Evolutionary conservation across 441 rosid genomes (phyloP).

Genomic region (Theobroma grandiflorum): DNA sequence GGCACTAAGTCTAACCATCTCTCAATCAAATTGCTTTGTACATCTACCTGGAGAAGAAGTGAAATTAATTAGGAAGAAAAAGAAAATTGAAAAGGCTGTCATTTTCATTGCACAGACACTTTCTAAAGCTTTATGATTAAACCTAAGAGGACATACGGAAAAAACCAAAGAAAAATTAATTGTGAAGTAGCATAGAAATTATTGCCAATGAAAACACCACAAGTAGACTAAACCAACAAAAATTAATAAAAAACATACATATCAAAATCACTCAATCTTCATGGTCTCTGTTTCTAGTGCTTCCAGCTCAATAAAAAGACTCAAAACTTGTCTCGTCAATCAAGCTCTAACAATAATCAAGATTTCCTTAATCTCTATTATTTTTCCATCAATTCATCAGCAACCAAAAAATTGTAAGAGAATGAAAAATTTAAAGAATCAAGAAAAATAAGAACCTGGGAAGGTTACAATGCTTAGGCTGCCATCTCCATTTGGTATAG

Average conservation of each 20-base stretch:
- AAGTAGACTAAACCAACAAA: constrained; percentile 7
- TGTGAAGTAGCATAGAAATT: background rate
- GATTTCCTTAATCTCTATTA: background rate
- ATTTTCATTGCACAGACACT: background rate
- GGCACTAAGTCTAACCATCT: background rate
- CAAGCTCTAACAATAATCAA: background rate
- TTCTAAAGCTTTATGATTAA: constrained; percentile 10
- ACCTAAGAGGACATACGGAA: background rate
- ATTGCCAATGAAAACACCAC: background rate
- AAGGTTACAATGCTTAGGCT: constrained; percentile 82
- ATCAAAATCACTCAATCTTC: constrained; percentile 15
- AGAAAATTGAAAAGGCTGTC: background rate
- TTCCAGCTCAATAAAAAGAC: background rate
- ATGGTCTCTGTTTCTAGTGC: background rate
- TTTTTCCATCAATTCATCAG: constrained; percentile 13
- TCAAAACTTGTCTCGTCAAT: background rate
- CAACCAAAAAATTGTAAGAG: constrained; percentile 22
- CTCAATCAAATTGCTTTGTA: background rate
- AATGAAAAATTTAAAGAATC: background rate
- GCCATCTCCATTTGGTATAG: constrained; percentile 99
- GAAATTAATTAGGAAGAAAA: constrained; percentile 7
- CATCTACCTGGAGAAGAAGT: background rate
- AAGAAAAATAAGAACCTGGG: constrained; percentile 62
- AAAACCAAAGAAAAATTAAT: constrained; percentile 9
- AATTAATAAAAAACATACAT: background rate